These are phyloP conservation scores for Aspergillus quadricinctus DNA, from an alignment of 2,329 filamentous ascomycete species.

Conservation along the genomic window DNA sequence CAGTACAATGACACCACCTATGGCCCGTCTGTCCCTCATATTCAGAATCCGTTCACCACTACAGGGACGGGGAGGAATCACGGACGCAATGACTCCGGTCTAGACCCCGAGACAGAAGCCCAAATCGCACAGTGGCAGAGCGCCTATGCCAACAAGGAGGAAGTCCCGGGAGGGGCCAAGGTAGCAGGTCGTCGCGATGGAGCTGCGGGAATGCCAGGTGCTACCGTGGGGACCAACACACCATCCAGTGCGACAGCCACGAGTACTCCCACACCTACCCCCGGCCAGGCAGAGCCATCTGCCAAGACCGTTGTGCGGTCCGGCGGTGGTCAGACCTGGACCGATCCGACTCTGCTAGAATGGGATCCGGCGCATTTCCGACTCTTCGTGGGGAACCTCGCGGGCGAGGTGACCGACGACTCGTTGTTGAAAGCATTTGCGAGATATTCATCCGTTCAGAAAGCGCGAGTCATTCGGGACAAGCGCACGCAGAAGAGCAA, in stretches of 20 bases:
- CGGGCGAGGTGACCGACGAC: slow-evolving; percentile 95
- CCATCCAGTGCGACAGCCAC: slow-evolving; percentile 25
- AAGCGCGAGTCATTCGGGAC: slow-evolving; percentile 89
- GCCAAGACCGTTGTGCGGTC: slow-evolving; percentile 83
- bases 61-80: slow-evolving; percentile 45
- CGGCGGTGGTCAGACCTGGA: slow-evolving; percentile 90
- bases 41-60: slow-evolving; percentile 74
- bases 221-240: slow-evolving; percentile 39
- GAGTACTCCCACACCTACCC: slow-evolving; percentile 42
- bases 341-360: slow-evolving; percentile 80
- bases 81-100: slow-evolving; percentile 35
- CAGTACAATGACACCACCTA: slow-evolving; percentile 44
- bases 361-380: slow-evolving; percentile 95
- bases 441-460: slow-evolving; percentile 81
- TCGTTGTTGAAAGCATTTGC: slow-evolving; percentile 90
- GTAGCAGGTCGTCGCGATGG: slow-evolving; percentile 42
- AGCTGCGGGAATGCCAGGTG: slow-evolving; percentile 29
- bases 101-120: slow-evolving; percentile 78
- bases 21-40: slow-evolving; percentile 60
- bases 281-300: slow-evolving; percentile 40
- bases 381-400: slow-evolving; percentile 93
- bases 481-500: slow-evolving; percentile 96
- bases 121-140: slow-evolving; percentile 95
- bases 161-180: slow-evolving; percentile 34
- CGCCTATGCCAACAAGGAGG: slow-evolving; percentile 69